A percentile compares a stretch with the other conserved stretches of the same genome.
These are phyloP conservation scores for Inga oerstediana DNA, from an alignment of 306 rosid species.

Conservation along the genomic window DNA sequence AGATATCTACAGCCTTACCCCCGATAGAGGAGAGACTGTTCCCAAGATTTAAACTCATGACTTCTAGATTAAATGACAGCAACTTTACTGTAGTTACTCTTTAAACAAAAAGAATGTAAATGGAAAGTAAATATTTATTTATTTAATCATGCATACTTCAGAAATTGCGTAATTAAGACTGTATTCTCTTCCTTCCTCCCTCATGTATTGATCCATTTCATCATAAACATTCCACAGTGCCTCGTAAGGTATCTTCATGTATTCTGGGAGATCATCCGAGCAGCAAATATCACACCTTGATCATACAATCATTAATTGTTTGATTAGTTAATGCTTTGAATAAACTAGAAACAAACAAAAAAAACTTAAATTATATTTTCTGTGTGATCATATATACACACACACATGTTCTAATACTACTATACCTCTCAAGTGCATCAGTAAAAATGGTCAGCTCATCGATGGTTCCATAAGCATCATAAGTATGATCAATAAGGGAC, in stretches of 20 bases:
- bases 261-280: constrained; percentile 34
- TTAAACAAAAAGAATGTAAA: too few relatives aligned
- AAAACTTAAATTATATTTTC: background rate
- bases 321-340: background rate
- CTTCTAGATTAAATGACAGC: too few relatives aligned
- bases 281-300: constrained; percentile 29
- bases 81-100: too few relatives aligned
- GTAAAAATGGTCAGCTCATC: constrained; percentile 53
- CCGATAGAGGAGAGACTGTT: too few relatives aligned
- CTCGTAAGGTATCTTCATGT: constrained; percentile 26
- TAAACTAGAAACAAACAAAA: background rate
- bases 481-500: constrained; percentile 49
- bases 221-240: constrained; percentile 12
- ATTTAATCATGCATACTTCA: background rate
- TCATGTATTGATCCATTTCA: constrained; percentile 39
- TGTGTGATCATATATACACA: background rate
- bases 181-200: constrained; percentile 24
- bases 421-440: constrained; percentile 48
- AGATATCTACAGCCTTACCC: too few relatives aligned
- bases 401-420: background rate
- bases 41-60: too few relatives aligned
- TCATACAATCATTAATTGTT: background rate
- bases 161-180: constrained; percentile 8
- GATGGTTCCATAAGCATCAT: constrained; percentile 55
- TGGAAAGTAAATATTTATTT: background rate